A percentile compares a stretch with the other conserved stretches of the same genome.
These are phyloP conservation scores for Chrysanthemum makinoi DNA, from an alignment of 129 eudicot species.

Conservation along the genomic window DNA sequence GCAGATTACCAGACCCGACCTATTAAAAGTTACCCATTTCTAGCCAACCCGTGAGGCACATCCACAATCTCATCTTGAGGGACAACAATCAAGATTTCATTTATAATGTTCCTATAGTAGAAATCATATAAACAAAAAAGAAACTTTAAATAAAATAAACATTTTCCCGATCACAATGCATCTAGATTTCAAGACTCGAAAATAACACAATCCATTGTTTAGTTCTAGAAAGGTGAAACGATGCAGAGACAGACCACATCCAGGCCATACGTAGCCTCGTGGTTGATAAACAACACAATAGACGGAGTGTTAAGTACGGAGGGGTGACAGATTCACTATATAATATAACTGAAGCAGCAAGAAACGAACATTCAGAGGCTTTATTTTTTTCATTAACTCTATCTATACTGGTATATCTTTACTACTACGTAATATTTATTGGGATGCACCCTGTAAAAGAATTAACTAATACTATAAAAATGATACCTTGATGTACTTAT, in stretches of 20 bases:
- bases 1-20: not conserved
- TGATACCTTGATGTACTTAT: slow-evolving; percentile 32
- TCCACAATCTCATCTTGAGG: not conserved
- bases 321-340: slow-evolving; percentile 46
- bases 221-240: slow-evolving; percentile 11
- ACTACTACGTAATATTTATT: slow-evolving; percentile 22
- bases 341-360: slow-evolving; percentile 30
- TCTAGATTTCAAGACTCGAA: slow-evolving; percentile 1
- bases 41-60: not conserved
- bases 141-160: not conserved
- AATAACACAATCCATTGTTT: slow-evolving; percentile 6
- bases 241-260: slow-evolving; percentile 32
- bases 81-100: not conserved
- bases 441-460: slow-evolving; percentile 34
- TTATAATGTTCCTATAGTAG: not conserved
- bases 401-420: slow-evolving; percentile 12
- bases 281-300: slow-evolving; percentile 31
- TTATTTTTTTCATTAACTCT: slow-evolving; percentile 30
- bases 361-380: slow-evolving; percentile 38
- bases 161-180: not conserved
- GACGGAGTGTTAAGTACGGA: slow-evolving; percentile 39
- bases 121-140: not conserved
- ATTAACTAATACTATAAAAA: slow-evolving; percentile 25
- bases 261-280: slow-evolving; percentile 49
- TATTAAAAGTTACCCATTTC: not conserved